Evolutionary conservation across 1,139 yeast genomes (phyloP), one percentile per base, ranked within the genome.

Genomic region (Saccharomycopsis hybrid): DNA sequence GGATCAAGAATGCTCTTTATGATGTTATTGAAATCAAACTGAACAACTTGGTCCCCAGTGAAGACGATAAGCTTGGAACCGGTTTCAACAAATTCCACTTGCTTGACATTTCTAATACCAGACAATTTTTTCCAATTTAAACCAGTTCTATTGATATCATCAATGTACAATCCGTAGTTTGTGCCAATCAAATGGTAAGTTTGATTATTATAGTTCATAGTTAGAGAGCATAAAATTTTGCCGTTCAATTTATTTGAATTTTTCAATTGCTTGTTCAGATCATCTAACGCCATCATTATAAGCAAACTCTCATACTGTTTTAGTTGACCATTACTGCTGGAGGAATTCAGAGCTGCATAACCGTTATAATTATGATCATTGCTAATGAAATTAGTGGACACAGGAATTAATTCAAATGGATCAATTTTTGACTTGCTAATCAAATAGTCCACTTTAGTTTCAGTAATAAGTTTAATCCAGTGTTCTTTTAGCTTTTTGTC

Each of bases 101-200:
- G 55, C 29, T 48, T 50, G 25, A 52, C 53, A 25, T 52, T 47
- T 29, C 51, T 38, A 40, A 52, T 52, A 9, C 55, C 55, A n/a
- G 49, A 44, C 4, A 52, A 41, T 36, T 52, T 52, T 38, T 52
- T 52, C 55, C 55, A 52, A 27, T 52, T 50, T 3, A 52, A 33
- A 4, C 55, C 55, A 5, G 53, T 52, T 41, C 55, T 24, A 33
- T 52, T 52, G 41, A 52, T 52, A 44, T 52, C 55, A 41, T 52
- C 55, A 38, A 52, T 52, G 28, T 39, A 52, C 7, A 52, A 33
- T 4, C 55, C 55, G 13, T 25, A 30, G 27, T 41, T 50, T 9
- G 55, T 47, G 28, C 55, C 55, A 29, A 52, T 52, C 18, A 52
- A 37, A 45, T 52, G 53, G 32, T 52, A 52, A 2, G 41, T 45